phyloP scores from a whole-genome alignment of 2,329 filamentous ascomycete genomes.

The Helicocarpus griseus region DNA sequence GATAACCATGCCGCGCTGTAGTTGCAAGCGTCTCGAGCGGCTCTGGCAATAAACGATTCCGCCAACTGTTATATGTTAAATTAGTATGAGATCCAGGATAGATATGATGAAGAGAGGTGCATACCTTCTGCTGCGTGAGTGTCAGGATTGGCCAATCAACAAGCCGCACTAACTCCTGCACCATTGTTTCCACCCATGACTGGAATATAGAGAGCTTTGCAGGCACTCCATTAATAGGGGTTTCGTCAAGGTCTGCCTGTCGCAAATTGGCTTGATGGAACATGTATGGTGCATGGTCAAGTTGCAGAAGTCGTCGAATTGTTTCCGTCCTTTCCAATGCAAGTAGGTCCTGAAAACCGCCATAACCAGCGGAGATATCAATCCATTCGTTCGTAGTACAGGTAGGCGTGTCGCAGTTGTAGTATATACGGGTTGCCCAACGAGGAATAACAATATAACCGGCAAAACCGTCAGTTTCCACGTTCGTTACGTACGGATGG shows the following conservation, averaged over 20 bases:
- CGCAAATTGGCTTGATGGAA: constrained; percentile 57
- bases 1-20: constrained; percentile 41
- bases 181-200: constrained; percentile 47
- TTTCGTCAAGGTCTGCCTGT: constrained; percentile 37
- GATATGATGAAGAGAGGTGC: not conserved
- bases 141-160: constrained; percentile 46
- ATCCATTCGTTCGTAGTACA: constrained; percentile 54
- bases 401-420: constrained; percentile 49
- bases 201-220: constrained; percentile 45
- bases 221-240: constrained; percentile 40
- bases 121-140: constrained; percentile 46
- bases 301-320: constrained; percentile 46
- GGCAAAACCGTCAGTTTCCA: constrained; percentile 43
- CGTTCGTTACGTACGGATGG: constrained; percentile 47
- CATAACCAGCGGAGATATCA: constrained; percentile 46
- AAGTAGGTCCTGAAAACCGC: constrained; percentile 45
- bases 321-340: constrained; percentile 43
- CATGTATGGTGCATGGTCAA: constrained; percentile 51
- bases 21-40: constrained; percentile 44
- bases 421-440: constrained; percentile 55
- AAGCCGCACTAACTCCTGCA: constrained; percentile 46
- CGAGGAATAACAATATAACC: constrained; percentile 50
- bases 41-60: constrained; percentile 42
- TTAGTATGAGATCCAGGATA: not conserved
- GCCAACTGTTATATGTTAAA: constrained; percentile 29